These are phyloP conservation scores for Colletotrichum trifolii DNA, from an alignment of 2,329 filamentous ascomycete genomes.

Conservation along the genomic window DNA sequence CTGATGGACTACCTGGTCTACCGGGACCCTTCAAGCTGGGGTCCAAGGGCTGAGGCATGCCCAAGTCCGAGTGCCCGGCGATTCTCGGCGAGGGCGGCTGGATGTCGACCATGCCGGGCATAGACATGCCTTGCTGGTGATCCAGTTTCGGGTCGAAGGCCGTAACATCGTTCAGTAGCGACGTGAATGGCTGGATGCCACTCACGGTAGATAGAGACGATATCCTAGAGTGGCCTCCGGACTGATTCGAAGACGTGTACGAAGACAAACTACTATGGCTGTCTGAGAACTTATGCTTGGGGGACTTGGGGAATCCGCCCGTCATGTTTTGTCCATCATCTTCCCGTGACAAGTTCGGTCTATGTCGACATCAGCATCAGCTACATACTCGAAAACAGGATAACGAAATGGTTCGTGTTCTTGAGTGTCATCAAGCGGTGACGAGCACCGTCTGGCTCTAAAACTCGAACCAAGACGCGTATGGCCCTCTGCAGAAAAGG, in stretches of 20 bases:
- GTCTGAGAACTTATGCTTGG: constrained; percentile 59
- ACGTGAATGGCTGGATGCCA: constrained; percentile 49
- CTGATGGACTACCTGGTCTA: constrained; percentile 39
- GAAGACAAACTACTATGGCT: constrained; percentile 65
- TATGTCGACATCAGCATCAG: constrained; percentile 40
- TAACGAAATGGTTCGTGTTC: neutral
- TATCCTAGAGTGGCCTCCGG: constrained; percentile 61
- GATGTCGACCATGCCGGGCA: constrained; percentile 37
- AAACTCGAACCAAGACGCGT: no score
- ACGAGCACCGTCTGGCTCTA: neutral
- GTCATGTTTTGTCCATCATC: constrained; percentile 36
- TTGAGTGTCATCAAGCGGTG: no score
- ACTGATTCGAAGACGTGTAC: constrained; percentile 58
- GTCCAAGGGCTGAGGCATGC: constrained; percentile 13
- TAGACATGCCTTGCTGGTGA: constrained; percentile 33
- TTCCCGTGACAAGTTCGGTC: constrained; percentile 36
- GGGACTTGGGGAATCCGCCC: constrained; percentile 37
- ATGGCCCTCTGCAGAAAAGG: neutral
- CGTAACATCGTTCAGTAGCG: constrained; percentile 51
- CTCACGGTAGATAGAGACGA: constrained; percentile 65
- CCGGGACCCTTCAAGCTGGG: constrained; percentile 31
- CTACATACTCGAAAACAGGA: no score
- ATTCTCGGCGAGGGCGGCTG: constrained; percentile 41
- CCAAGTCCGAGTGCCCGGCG: constrained; percentile 15
- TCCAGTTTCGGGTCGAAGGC: constrained; percentile 50